Evolutionary conservation across 805 yeast species (phyloP).

Genomic region (Candida cerambycidarum): DNA sequence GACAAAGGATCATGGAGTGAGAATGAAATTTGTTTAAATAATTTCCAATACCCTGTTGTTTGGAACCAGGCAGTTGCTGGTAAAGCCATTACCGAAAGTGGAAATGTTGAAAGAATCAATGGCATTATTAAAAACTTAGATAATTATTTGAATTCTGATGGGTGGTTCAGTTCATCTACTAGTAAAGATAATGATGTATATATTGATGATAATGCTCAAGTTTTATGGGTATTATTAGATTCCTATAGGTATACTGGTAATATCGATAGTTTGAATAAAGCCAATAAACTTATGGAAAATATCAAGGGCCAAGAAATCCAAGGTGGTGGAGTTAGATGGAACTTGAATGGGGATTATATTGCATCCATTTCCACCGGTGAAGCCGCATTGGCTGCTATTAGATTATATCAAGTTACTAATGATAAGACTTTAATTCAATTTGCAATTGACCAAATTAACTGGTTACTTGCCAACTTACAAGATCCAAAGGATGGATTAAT

Average conservation of each 20-base stretch:
- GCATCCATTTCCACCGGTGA: conserved; percentile 32
- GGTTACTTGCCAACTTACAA: conserved; percentile 11
- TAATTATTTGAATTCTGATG: conserved; percentile 20
- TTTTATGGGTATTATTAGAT: conserved; percentile 26
- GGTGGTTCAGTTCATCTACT: conserved; percentile 25
- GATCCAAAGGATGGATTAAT: conserved; percentile 25
- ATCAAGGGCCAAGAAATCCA: conserved; percentile 28
- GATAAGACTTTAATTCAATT: conserved; percentile 18
- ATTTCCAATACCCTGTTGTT: conserved; percentile 18
- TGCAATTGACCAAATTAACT: conserved; percentile 18
- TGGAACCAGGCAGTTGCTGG: conserved; percentile 32
- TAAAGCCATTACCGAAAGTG: conserved; percentile 17
- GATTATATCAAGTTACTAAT: conserved; percentile 17
- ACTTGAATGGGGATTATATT: conserved; percentile 19
- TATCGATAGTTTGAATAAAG: conserved; percentile 17
- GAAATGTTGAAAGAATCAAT: conserved; percentile 15
- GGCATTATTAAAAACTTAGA: conserved; percentile 15
- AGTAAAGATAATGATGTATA: conserved; percentile 25
- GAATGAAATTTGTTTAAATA: conserved; percentile 17
- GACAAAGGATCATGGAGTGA: conserved; percentile 16
- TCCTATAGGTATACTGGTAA: conserved; percentile 20
- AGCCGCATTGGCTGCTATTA: conserved; percentile 28
- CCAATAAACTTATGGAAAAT: conserved; percentile 4
- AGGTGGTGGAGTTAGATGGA: conserved; percentile 27
- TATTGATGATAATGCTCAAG: conserved; percentile 30